Base-by-base conservation (phyloP, 164 flowering plant species). In the Piper betle region DNA sequence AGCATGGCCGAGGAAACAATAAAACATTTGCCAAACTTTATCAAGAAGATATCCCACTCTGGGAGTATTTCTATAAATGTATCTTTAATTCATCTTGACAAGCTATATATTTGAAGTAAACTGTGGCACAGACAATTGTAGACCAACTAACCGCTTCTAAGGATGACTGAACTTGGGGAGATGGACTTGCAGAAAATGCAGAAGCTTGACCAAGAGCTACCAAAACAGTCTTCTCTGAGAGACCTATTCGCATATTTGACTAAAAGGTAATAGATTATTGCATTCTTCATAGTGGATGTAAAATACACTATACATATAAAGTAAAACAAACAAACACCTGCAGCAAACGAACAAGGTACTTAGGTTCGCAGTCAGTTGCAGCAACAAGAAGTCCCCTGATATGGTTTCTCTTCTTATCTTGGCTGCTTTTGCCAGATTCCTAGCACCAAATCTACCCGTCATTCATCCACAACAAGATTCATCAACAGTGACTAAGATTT, bases 301-400 rank as follows among this genome's bases (percentile, higher is more conserved):
- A 61, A 61, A n/a, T 33, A 17, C 52, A 25, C 55, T 17, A 18
- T 50, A 39, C 37, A 41, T 58, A 55, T 25, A 54, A 46, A 54
- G 17, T 20, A 19, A 39, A 4, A 11, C 12, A 55, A 72, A 62
- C 37, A n/a, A 54, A 54, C 62, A 93, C 99, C 97, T 93, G 97
- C 59, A 94, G 83, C 61, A 94, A 73, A 64, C 97, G 96, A 73
- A 87, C 79, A 63, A 94, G 67, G 78, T 84, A 94, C 58, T 63
- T 87, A 69, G 99, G 96, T 77, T 94, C 99, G 73, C 96, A 94
- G 73, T 94, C 96, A 41, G 84, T 80, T 52, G 97, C 93, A 58
- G 97, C 97, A 70, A 94, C 96, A 68, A 94, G 87, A 54, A 91
- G 88, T 71, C 75, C 75, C 81, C 84, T 86, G 58, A 94, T 91